Evolutionary conservation across 345 rosid species (phyloP).

Genomic region (Excoecaria cochinchinensis): DNA sequence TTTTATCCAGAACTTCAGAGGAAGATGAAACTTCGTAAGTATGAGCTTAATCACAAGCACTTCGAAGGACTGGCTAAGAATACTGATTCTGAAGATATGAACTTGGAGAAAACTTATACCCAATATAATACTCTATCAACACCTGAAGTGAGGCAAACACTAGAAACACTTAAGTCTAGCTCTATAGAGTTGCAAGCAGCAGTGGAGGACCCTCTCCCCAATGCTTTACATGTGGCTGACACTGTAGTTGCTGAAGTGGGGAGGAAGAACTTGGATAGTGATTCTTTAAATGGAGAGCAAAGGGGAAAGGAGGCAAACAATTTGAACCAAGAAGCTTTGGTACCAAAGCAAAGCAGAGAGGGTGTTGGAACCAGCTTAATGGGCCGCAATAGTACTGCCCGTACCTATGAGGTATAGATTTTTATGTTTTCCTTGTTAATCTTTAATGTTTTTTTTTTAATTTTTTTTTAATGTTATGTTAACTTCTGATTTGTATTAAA

Average conservation of each 20-base stretch:
- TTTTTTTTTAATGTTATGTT: not conserved
- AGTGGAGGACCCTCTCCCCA: conserved; percentile 54
- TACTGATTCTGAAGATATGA: conserved; percentile 22
- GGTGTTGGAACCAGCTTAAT: conserved; percentile 34
- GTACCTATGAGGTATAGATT: conserved; percentile 40
- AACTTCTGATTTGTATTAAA: not conserved
- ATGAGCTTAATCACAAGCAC: conserved; percentile 9
- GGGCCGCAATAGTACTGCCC: conserved; percentile 52
- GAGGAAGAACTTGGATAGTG: not conserved
- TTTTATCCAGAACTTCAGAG: conserved; percentile 11
- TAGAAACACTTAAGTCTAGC: conserved; percentile 39
- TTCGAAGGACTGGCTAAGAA: conserved; percentile 23
- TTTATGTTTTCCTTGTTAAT: not conserved
- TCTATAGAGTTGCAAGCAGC: conserved; percentile 35
- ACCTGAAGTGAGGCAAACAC: conserved; percentile 35
- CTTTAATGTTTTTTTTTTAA: not conserved
- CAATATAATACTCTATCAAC: conserved; percentile 19
- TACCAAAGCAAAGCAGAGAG: conserved; percentile 11
- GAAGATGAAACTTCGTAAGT: not conserved
- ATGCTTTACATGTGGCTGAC: conserved; percentile 35
- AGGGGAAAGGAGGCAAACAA: conserved; percentile 3
- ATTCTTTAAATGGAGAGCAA: not conserved
- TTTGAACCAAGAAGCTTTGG: not conserved
- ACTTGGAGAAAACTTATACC: not conserved
- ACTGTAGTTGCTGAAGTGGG: conserved; percentile 22